Conservation (phyloP, 2,329 filamentous ascomycete genomes). For the Ophiostoma montium region DNA sequence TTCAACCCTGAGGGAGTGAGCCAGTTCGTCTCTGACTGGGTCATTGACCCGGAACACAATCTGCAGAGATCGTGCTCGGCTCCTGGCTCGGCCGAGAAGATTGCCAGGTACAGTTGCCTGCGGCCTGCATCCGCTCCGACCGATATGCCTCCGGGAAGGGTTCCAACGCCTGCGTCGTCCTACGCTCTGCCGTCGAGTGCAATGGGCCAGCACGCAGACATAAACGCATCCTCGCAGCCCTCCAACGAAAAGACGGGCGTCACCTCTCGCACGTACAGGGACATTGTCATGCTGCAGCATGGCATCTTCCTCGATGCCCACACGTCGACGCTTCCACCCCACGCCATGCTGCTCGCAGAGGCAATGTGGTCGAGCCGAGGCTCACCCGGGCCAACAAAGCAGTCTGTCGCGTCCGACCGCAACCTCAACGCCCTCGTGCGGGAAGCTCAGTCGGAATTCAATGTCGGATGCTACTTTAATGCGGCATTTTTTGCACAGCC, state of each 20-base stretch:
- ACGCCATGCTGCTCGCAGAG: not conserved
- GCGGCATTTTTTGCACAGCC: not conserved
- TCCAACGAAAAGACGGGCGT: not conserved
- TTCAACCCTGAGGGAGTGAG: too few relatives aligned
- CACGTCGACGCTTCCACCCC: not conserved
- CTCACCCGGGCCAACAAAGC: not conserved
- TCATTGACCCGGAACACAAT: too few relatives aligned
- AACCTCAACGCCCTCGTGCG: not conserved
- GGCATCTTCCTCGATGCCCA: not conserved
- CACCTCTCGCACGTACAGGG: too few relatives aligned
- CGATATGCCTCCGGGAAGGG: too few relatives aligned
- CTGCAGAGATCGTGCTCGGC: too few relatives aligned
- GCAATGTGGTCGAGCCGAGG: not conserved
- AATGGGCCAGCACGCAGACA: too few relatives aligned
- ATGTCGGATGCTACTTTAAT: not conserved
- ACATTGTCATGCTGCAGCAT: not conserved
- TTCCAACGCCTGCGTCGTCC: too few relatives aligned
- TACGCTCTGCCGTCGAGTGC: too few relatives aligned
- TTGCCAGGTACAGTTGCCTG: too few relatives aligned
- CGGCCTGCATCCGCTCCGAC: too few relatives aligned
- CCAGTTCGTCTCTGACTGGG: too few relatives aligned
- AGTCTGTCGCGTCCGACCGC: not conserved
- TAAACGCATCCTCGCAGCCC: not conserved
- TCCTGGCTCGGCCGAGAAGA: too few relatives aligned
- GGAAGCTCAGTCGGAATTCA: not conserved